Percentiles rank a stretch among this genome's conserved stretches.
phyloP scores from a whole-genome alignment of 257 asterid genomes.

The Nicotiana benthamiana region DNA sequence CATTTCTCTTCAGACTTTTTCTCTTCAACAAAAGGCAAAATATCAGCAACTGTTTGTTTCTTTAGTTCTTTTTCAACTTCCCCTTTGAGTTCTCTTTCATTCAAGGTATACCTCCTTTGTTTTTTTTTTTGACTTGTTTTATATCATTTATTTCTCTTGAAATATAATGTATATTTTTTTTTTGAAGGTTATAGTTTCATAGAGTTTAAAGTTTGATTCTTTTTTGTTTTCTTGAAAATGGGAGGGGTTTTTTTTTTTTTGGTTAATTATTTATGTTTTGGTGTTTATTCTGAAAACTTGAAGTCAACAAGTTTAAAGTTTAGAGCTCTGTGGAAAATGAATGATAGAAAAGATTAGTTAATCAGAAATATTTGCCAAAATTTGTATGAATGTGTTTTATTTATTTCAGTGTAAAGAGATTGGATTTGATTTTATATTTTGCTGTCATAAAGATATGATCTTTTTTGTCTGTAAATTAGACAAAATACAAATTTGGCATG shows the following conservation, averaged over 20 bases:
- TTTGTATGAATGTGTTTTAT: background rate
- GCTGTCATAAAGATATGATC: background rate
- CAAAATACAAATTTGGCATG: background rate
- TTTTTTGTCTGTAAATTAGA: background rate
- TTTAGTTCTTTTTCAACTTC: background rate
- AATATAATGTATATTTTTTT: background rate
- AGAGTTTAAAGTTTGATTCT: background rate
- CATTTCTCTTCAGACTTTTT: background rate
- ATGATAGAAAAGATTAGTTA: background rate
- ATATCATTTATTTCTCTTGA: background rate
- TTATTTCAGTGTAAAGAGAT: background rate
- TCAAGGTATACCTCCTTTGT: slow-evolving; percentile 4
- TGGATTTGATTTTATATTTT: background rate
- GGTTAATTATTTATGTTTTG: background rate
- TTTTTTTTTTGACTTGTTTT: slow-evolving; percentile 1
- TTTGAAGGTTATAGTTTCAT: background rate
- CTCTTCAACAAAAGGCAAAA: background rate
- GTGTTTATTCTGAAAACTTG: background rate
- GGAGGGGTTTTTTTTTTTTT: background rate
- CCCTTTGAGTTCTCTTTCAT: background rate
- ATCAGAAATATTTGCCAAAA: background rate
- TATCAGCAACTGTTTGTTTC: background rate
- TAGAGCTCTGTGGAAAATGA: background rate
- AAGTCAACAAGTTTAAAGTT: background rate
- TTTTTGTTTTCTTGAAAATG: background rate